These are phyloP conservation scores for Syncephalis fuscata DNA, from an alignment of 371 early-diverging fungal species.

Conservation along the genomic window DNA sequence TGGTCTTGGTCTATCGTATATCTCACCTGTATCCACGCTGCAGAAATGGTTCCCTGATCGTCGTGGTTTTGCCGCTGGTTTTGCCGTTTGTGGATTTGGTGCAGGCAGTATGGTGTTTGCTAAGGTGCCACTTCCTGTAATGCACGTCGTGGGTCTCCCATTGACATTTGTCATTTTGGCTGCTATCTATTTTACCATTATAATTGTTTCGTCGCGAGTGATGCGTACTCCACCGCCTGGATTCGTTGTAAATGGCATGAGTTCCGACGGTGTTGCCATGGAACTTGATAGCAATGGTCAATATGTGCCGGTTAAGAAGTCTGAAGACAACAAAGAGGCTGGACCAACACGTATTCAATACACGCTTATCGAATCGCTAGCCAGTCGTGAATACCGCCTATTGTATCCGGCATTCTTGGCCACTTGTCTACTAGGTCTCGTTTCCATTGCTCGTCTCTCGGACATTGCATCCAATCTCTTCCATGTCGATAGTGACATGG, in stretches of 20 bases:
- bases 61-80: constrained; percentile 32
- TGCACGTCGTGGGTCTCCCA: constrained; percentile 24
- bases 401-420: constrained; percentile 37
- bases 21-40: constrained; percentile 35
- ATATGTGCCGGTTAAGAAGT: constrained; percentile 1
- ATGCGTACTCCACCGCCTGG: constrained; percentile 47
- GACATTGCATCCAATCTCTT: constrained; percentile 32
- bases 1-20: constrained; percentile 44
- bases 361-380: constrained; percentile 26
- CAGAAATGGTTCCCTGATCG: constrained; percentile 41
- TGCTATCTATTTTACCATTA: constrained; percentile 19
- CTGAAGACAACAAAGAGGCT: constrained; percentile 7
- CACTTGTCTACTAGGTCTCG: constrained; percentile 31
- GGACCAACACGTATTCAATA: constrained; percentile 16
- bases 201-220: constrained; percentile 19
- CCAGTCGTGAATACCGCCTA: constrained; percentile 26
- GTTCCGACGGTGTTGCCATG: constrained; percentile 20
- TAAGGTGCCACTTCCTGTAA: constrained; percentile 29
- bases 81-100: constrained; percentile 53
- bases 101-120: constrained; percentile 43
- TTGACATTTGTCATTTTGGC: constrained; percentile 31
- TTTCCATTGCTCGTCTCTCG: constrained; percentile 39
- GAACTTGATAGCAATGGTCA: neutral
- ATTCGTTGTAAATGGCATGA: constrained; percentile 26
- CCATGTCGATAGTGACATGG: constrained; percentile 21